Conservation (phyloP, 768 basidiomycete species). For the Boletus rubescentipes region DNA sequence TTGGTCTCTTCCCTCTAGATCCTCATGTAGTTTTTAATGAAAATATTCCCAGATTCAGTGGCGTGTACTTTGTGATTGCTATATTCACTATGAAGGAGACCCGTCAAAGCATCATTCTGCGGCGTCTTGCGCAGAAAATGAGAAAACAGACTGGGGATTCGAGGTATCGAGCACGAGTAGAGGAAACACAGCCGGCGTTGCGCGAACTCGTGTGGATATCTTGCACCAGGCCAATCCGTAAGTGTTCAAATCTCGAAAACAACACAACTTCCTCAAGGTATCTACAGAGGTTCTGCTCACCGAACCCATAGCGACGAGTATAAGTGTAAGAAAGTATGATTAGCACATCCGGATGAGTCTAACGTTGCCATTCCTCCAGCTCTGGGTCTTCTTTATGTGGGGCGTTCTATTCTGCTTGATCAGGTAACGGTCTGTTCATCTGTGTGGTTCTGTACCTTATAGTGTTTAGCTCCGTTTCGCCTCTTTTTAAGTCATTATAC, state of each 20-base stretch:
- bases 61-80: constrained; percentile 48
- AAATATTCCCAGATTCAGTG: constrained; percentile 45
- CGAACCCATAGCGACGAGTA: constrained; percentile 72
- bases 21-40: background rate
- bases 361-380: constrained; percentile 30
- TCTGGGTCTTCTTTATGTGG: constrained; percentile 73
- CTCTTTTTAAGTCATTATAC: constrained; percentile 55
- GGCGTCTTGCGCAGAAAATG: constrained; percentile 54
- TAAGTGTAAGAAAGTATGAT: constrained; percentile 50
- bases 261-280: background rate
- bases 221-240: constrained; percentile 68
- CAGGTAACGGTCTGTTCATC: constrained; percentile 35
- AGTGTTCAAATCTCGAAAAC: constrained; percentile 26
- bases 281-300: constrained; percentile 19
- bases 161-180: constrained; percentile 60
- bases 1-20: constrained; percentile 23
- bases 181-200: constrained; percentile 58
- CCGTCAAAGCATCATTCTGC: constrained; percentile 66
- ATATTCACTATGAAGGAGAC: constrained; percentile 68
- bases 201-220: constrained; percentile 61
- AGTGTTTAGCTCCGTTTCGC: constrained; percentile 47
- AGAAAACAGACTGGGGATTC: constrained; percentile 66
- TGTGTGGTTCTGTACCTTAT: background rate
- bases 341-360: background rate
- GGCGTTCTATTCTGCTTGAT: constrained; percentile 68